Conservation (phyloP, 768 basidiomycete genomes). For the Termitomyces sp. region DNA sequence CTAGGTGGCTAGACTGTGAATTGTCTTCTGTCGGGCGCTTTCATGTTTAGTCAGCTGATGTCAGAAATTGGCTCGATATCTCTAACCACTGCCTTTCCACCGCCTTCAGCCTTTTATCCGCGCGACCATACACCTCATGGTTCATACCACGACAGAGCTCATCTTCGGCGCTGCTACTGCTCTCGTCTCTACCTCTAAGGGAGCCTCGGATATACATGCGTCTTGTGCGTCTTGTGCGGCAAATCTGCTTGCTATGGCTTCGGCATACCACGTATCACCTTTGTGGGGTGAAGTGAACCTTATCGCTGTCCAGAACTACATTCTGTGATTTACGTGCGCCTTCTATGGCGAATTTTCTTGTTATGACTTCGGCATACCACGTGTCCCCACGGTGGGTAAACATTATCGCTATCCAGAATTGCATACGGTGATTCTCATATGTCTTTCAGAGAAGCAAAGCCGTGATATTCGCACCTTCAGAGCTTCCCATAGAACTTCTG, state of each 20-base stretch:
- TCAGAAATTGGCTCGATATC: neutral
- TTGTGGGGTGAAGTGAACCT: too few relatives aligned
- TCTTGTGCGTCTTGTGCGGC: slow-evolving; percentile 7
- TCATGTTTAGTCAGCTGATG: too few relatives aligned
- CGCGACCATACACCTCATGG: neutral
- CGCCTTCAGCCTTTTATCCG: neutral
- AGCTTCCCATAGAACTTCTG: neutral
- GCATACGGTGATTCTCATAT: neutral
- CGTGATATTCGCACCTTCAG: neutral
- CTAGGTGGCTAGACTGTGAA: too few relatives aligned
- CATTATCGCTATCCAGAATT: neutral
- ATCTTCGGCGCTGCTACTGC: neutral
- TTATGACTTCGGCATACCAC: neutral
- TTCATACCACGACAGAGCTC: neutral
- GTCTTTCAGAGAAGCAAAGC: slow-evolving; percentile 3
- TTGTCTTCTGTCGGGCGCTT: neutral
- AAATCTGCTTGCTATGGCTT: slow-evolving; percentile 6
- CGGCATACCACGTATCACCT: neutral
- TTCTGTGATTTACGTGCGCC: too few relatives aligned
- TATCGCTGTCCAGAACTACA: too few relatives aligned
- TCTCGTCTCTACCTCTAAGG: neutral
- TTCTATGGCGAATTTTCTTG: slow-evolving; percentile 10
- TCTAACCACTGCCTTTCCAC: neutral
- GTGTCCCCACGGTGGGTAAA: neutral
- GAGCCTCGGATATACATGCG: slow-evolving; percentile 5